Base-by-base conservation (phyloP, 2,329 filamentous ascomycete species). In the Fusarium torreyae region DNA sequence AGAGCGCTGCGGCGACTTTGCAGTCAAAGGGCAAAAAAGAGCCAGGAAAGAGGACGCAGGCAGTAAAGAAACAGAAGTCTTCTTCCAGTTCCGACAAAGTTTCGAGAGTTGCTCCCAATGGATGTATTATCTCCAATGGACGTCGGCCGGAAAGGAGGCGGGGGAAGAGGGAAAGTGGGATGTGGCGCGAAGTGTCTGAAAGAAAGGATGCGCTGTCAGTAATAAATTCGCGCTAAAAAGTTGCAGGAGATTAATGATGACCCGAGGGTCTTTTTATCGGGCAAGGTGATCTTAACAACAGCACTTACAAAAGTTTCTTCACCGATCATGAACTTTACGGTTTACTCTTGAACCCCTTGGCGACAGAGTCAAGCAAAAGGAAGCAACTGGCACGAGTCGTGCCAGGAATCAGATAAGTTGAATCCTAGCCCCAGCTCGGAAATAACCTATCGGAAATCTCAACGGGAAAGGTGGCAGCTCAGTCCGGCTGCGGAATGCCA, bases 81-180 rank as follows among this genome's bases (percentile, higher is more conserved):
- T 43, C 59, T 39, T 24, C 24, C 15, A 28, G 8, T 39, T 50
- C 39, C 26, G 60, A 54, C 31, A n/a, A 28, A 62, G 49, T 60
- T 58, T 48, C 64, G 57, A 63, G 54, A 51, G 40, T 31, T 66
- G 59, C 26, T 57, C 49, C 56, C 36, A 60, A 60, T 43, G 44
- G 46, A 45, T 51, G 39, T 50, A 44, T 50, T 67, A 40, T 63
- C 50, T 36, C 54, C 54, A 59, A 55, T 57, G 52, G 46, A 63
- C 56, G 63, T 74, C 71, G 72, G 68, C 67, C 67, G 69, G 73
- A 73, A 71, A 74, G 71, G 71, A 73, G 71, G 72, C 64, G 70
- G 72, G 71, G 70, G 59, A 52, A 51, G 50, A 59, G 31, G 31
- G 42, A 65, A 46, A 66, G 56, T 69, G 59, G 68, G 68, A 71